Conservation (phyloP, 2,329 filamentous ascomycete species). For the Dactylellina parvicollis region DNA sequence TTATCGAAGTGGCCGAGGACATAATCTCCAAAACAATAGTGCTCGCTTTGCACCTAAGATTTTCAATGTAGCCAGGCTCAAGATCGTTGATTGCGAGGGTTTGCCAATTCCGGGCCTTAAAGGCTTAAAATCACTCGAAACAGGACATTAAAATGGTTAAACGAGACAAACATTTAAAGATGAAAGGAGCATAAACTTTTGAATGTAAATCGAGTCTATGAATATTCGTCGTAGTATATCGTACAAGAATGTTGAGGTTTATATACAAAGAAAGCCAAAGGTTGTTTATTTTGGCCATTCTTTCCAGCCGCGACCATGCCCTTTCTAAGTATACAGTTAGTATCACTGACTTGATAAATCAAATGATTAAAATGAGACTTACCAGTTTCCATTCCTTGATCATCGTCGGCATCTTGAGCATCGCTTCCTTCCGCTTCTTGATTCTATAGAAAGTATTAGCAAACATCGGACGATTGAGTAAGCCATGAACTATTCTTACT, state of each 20-base stretch:
- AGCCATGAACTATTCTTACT: conserved; percentile 66
- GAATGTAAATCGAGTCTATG: background rate
- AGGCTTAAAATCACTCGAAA: background rate
- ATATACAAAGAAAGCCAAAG: conserved; percentile 27
- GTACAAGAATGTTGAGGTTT: conserved; percentile 30
- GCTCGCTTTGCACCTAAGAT: background rate
- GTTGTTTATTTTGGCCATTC: conserved; percentile 72
- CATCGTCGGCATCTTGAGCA: conserved; percentile 92
- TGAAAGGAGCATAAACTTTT: background rate
- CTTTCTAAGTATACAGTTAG: conserved; percentile 64
- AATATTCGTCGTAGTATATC: conserved; percentile 36
- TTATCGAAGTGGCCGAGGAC: no score
- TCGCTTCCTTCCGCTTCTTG: conserved; percentile 88
- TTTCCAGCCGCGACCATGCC: conserved; percentile 78
- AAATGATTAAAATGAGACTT: conserved; percentile 60
- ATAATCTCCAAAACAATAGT: background rate
- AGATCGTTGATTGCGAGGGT: background rate
- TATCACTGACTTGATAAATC: background rate
- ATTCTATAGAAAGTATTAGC: conserved; percentile 66
- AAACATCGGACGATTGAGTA: background rate
- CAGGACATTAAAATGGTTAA: background rate
- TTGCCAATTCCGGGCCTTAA: background rate
- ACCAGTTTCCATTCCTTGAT: conserved; percentile 94
- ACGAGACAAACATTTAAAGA: background rate
- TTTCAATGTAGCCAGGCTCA: background rate